Conservation (phyloP, 2,329 filamentous ascomycete genomes). For the Chaetomium sp. region DNA sequence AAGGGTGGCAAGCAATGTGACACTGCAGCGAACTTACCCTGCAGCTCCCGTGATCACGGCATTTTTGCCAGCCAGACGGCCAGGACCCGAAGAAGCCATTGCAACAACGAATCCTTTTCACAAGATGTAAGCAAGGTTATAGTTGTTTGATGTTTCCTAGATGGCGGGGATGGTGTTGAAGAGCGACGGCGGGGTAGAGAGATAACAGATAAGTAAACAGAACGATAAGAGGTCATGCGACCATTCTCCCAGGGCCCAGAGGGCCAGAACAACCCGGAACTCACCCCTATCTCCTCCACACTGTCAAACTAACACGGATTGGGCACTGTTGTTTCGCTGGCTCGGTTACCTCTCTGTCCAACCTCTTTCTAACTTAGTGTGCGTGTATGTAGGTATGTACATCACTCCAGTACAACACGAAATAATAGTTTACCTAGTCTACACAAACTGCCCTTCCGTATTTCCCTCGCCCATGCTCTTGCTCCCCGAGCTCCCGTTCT, state of each 20-base stretch:
- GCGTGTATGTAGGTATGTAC: neutral
- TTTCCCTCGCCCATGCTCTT: constrained; percentile 96
- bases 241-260: neutral
- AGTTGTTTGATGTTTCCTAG: neutral
- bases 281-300: neutral
- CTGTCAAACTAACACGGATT: neutral
- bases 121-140: neutral
- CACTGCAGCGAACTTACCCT: constrained; percentile 61
- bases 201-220: constrained; percentile 13
- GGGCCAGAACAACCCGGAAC: too few relatives aligned
- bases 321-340: neutral
- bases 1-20: neutral
- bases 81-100: constrained; percentile 37
- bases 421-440: neutral
- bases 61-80: constrained; percentile 62
- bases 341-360: neutral
- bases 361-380: neutral
- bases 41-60: constrained; percentile 80
- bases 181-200: constrained; percentile 9
- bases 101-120: neutral
- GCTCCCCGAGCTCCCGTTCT: constrained; percentile 85
- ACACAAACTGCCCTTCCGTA: constrained; percentile 70
- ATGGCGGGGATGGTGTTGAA: neutral
- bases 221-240: constrained; percentile 19
- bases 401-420: neutral